A percentile compares a stretch with the other conserved stretches of the same genome.
Conservation (phyloP, 2,329 filamentous ascomycete genomes). For the Torrubiella hemipterigena region DNA sequence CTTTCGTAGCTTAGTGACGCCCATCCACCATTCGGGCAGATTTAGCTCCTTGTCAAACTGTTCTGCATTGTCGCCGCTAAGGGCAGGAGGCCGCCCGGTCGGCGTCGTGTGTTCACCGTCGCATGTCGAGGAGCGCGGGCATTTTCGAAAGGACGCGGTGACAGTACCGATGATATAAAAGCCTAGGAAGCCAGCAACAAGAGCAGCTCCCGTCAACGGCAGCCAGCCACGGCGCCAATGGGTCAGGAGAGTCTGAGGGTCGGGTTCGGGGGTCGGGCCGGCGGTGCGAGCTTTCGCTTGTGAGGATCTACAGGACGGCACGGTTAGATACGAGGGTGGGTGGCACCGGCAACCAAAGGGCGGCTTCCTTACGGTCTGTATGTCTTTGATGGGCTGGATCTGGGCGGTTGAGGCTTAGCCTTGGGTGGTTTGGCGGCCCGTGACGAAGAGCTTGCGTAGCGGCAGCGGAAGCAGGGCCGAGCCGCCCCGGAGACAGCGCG, state of each 20-base stretch:
- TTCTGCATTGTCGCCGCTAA: constrained; percentile 33
- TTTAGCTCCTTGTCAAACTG: constrained; percentile 49
- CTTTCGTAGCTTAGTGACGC: constrained; percentile 38
- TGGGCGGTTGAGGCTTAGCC: too few relatives aligned
- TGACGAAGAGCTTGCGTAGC: too few relatives aligned
- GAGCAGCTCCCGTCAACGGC: constrained; percentile 32
- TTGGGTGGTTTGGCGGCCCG: too few relatives aligned
- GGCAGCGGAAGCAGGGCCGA: too few relatives aligned
- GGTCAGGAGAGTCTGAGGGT: constrained; percentile 20
- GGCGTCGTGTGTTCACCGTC: constrained; percentile 23
- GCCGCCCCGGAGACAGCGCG: too few relatives aligned
- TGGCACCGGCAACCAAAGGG: too few relatives aligned
- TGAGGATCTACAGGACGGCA: too few relatives aligned
- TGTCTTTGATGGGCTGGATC: too few relatives aligned
- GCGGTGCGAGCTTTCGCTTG: constrained; percentile 15
- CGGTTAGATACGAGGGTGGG: too few relatives aligned
- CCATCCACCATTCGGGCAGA: constrained; percentile 43
- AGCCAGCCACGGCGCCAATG: constrained; percentile 27
- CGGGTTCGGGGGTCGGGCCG: constrained; percentile 11
- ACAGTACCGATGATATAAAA: constrained; percentile 31
- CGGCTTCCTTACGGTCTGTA: constrained; percentile 17
- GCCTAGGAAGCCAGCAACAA: constrained; percentile 32
- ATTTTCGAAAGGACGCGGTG: constrained; percentile 19
- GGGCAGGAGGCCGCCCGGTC: constrained; percentile 35
- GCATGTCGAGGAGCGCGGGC: constrained; percentile 12